Percentiles rank a stretch among this genome's conserved stretches.
phyloP scores from a whole-genome alignment of 2,329 filamentous ascomycete genomes.

The Diaporthe humulicola region DNA sequence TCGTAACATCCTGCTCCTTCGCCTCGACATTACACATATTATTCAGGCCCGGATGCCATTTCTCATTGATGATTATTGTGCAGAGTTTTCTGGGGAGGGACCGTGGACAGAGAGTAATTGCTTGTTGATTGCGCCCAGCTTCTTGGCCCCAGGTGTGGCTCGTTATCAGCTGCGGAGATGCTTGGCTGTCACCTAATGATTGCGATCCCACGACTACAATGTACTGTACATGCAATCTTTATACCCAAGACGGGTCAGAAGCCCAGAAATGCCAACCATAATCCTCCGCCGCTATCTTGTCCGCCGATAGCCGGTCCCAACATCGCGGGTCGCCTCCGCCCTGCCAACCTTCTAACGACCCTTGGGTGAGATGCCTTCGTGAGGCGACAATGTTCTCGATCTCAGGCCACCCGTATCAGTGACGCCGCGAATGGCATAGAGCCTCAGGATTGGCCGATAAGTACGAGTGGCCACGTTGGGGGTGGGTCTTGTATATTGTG shows the following conservation, averaged over 20 bases:
- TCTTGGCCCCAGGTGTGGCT: slow-evolving; percentile 17
- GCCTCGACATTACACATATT: neutral
- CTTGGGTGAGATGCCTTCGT: neutral
- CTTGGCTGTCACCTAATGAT: slow-evolving; percentile 28
- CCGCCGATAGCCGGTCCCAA: slow-evolving; percentile 23
- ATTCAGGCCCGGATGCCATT: neutral
- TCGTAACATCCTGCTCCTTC: neutral
- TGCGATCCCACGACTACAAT: neutral
- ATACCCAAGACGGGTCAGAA: slow-evolving; percentile 1
- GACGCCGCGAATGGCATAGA: neutral
- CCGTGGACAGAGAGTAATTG: neutral
- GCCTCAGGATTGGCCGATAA: neutral
- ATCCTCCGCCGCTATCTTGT: slow-evolving; percentile 20
- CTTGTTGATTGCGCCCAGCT: slow-evolving; percentile 25
- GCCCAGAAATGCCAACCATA: slow-evolving; percentile 21
- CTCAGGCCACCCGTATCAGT: neutral
- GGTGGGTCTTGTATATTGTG: neutral
- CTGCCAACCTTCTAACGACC: neutral
- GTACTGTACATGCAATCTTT: slow-evolving; percentile 1
- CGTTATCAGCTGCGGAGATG: slow-evolving; percentile 29
- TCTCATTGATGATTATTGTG: neutral
- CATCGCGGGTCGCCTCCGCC: neutral
- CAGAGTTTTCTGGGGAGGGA: neutral
- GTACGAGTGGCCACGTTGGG: neutral
- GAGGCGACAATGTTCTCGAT: neutral